phyloP scores from a whole-genome alignment of 78 protist species.

The Pigoraptor vietnamica region DNA sequence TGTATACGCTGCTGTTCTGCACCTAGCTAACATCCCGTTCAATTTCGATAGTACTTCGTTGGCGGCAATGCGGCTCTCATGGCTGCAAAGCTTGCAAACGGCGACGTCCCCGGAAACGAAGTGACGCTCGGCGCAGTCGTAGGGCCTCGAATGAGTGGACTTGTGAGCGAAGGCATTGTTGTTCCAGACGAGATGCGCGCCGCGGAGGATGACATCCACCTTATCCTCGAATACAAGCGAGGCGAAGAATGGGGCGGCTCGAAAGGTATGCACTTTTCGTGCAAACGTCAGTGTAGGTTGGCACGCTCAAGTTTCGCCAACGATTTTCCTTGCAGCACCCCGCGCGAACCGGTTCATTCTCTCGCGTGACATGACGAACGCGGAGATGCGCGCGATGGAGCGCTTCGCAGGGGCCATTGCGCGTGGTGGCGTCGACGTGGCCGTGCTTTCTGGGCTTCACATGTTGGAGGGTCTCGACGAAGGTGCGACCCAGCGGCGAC shows the following conservation, averaged over 20 bases:
- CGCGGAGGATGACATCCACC: neutral
- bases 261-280: neutral
- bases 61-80: slow-evolving; percentile 8
- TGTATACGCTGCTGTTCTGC: neutral
- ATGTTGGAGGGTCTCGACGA: neutral
- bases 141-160: neutral
- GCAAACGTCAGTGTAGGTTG: too few species aligned
- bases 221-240: neutral
- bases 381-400: neutral
- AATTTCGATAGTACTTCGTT: neutral
- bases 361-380: neutral
- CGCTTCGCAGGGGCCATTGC: neutral
- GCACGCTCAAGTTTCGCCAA: too few species aligned
- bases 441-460: neutral
- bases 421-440: too few species aligned
- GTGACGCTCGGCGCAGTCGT: neutral
- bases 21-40: neutral
- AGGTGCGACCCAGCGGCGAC: too few species aligned
- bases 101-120: neutral
- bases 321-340: too few species aligned
- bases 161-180: neutral
- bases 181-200: neutral
- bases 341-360: slow-evolving; percentile 10
- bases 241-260: neutral
- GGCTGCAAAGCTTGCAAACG: neutral